Evolutionary conservation across 2,329 filamentous ascomycete species (phyloP).

Genomic region (Colletotrichum liaoningense): DNA sequence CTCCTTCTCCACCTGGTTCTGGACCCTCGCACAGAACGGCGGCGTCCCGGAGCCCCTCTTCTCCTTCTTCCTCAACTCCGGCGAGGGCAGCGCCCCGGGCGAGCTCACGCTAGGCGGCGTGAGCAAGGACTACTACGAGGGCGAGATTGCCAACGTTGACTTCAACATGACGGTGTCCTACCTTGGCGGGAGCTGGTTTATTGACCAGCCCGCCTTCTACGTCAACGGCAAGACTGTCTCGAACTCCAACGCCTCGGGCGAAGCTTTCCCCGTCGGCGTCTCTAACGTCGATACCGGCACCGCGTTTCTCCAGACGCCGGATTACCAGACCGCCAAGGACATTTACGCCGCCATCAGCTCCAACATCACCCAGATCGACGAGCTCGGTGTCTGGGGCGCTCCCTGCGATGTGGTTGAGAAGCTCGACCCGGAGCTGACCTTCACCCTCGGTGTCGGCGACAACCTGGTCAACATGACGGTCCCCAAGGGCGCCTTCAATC

Average conservation of each 20-base stretch:
- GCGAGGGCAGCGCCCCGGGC: conserved; percentile 35
- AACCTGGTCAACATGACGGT: conserved; percentile 43
- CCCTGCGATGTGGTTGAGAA: conserved; percentile 44
- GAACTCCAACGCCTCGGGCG: conserved; percentile 31
- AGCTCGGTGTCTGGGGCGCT: conserved; percentile 47
- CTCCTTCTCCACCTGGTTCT: conserved; percentile 40
- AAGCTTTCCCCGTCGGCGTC: conserved; percentile 22
- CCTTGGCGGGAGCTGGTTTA: conserved; percentile 39
- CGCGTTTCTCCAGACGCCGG: conserved; percentile 45
- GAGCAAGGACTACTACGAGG: conserved; percentile 44
- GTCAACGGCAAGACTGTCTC: conserved; percentile 38
- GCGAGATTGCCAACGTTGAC: conserved; percentile 40
- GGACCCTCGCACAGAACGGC: conserved; percentile 42
- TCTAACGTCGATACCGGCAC: conserved; percentile 47
- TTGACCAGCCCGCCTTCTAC: conserved; percentile 42
- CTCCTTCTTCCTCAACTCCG: conserved; percentile 42
- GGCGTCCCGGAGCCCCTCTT: conserved; percentile 42
- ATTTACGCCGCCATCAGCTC: conserved; percentile 46
- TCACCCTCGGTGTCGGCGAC: conserved; percentile 42
- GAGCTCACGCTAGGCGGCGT: conserved; percentile 48
- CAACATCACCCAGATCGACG: conserved; percentile 44
- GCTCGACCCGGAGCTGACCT: conserved; percentile 43
- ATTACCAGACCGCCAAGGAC: conserved; percentile 41
- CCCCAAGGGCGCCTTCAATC: conserved; percentile 44
- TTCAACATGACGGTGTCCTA: conserved; percentile 39